phyloP scores from a whole-genome alignment of 2,329 filamentous ascomycete genomes.

The Tricladium varicosporioides region DNA sequence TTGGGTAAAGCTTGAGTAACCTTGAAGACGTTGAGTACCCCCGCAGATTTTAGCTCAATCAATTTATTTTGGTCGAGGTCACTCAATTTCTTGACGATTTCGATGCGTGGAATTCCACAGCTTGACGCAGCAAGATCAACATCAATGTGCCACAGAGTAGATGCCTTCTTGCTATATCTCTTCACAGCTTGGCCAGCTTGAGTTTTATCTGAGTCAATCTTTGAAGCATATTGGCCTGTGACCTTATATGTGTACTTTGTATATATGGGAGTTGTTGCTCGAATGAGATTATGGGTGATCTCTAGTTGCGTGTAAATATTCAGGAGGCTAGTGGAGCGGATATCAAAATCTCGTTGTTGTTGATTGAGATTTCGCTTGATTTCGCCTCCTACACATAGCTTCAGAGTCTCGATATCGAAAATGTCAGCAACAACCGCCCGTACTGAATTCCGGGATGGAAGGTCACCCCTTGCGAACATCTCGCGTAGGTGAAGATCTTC shows the following conservation, averaged over 20 bases:
- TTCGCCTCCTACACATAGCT: conserved; percentile 39
- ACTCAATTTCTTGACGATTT: conserved; percentile 54
- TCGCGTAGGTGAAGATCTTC: conserved; percentile 58
- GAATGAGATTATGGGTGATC: conserved; percentile 53
- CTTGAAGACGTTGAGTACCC: conserved; percentile 53
- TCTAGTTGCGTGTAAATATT: conserved; percentile 61
- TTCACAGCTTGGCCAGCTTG: conserved; percentile 45
- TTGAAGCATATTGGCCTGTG: conserved; percentile 32
- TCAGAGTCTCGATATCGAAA: conserved; percentile 39
- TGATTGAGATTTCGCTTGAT: conserved; percentile 46
- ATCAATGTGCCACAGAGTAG: conserved; percentile 47
- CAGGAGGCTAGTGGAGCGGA: conserved; percentile 47
- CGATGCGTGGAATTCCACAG: conserved; percentile 39
- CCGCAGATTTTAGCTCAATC: conserved; percentile 50
- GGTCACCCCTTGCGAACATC: conserved; percentile 57
- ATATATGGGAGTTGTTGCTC: conserved; percentile 57
- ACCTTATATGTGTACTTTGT: conserved; percentile 51
- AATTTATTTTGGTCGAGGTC: conserved; percentile 47
- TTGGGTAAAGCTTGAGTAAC: conserved; percentile 47
- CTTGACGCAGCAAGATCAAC: conserved; percentile 39
- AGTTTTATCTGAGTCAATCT: conserved; percentile 38
- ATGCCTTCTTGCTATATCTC: conserved; percentile 39
- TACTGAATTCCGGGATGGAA: conserved; percentile 52
- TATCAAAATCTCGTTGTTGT: conserved; percentile 51
- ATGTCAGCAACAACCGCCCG: conserved; percentile 48